These are phyloP conservation scores for Endotrypanum monterogeii DNA, from an alignment of 208 protist species.

Conservation along the genomic window DNA sequence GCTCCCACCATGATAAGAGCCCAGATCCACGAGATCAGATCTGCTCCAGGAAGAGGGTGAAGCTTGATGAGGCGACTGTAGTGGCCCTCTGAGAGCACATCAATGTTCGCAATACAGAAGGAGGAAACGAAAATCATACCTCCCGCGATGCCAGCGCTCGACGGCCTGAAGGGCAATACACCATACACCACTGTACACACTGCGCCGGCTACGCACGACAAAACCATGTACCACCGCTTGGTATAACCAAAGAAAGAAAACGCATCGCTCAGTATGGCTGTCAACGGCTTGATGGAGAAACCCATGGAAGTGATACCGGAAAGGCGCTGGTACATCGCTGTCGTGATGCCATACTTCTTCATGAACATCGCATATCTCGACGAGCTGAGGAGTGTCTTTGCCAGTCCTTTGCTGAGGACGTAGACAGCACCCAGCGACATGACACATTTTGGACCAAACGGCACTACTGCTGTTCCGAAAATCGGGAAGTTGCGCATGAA, in stretches of 20 bases:
- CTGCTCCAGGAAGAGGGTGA: slow-evolving; percentile 33
- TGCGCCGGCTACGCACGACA: slow-evolving; percentile 36
- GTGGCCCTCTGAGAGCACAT: slow-evolving; percentile 59
- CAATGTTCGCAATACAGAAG: slow-evolving; percentile 55
- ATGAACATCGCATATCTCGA: slow-evolving; percentile 51
- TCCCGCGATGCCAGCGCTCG: slow-evolving; percentile 38
- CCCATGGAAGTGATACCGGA: slow-evolving; percentile 37
- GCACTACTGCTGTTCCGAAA: slow-evolving; percentile 31
- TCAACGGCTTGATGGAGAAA: slow-evolving; percentile 61
- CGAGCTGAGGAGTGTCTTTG: slow-evolving; percentile 25
- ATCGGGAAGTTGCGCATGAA: slow-evolving; percentile 34
- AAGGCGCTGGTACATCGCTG: slow-evolving; percentile 41
- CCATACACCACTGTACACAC: slow-evolving; percentile 44
- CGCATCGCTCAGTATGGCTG: slow-evolving; percentile 54
- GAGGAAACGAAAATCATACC: slow-evolving; percentile 47
- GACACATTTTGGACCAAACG: slow-evolving; percentile 40
- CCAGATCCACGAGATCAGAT: slow-evolving; percentile 58
- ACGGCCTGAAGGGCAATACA: slow-evolving; percentile 36
- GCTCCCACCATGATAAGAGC: slow-evolving; percentile 39
- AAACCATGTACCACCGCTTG: slow-evolving; percentile 60
- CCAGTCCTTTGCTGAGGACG: slow-evolving; percentile 48
- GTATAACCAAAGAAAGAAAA: slow-evolving; percentile 55
- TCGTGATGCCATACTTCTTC: slow-evolving; percentile 26
- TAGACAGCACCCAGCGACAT: slow-evolving; percentile 40
- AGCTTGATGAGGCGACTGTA: slow-evolving; percentile 59